Conservation (phyloP, 257 asterid species). For the Forsythia viridissima region DNA sequence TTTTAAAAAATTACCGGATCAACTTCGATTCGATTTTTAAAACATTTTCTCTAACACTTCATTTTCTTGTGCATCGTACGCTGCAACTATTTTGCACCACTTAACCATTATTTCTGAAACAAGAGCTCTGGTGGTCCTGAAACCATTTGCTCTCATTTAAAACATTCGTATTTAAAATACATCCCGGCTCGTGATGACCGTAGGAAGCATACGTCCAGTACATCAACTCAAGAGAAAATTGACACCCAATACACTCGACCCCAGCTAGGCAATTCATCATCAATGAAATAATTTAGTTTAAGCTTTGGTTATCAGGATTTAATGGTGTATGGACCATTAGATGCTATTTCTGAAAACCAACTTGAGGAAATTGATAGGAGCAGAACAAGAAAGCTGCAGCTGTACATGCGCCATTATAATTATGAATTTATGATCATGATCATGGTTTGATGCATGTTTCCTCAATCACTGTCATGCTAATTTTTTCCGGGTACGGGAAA, state of each 20-base stretch:
- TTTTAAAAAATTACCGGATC: too few species aligned
- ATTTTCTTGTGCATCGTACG: slow-evolving; percentile 2
- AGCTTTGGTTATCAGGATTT: neutral
- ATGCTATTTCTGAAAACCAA: neutral
- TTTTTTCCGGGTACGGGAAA: neutral
- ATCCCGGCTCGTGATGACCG: neutral
- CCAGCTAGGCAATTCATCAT: neutral
- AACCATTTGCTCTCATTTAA: slow-evolving; percentile 4
- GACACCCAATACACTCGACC: neutral
- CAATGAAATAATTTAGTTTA: neutral
- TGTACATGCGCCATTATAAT: neutral
- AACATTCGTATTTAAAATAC: neutral
- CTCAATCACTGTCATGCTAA: neutral
- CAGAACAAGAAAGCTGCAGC: neutral
- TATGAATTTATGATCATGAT: neutral
- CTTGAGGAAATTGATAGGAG: neutral
- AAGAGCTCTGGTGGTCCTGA: slow-evolving; percentile 24
- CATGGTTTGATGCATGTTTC: neutral
- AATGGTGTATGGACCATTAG: neutral
- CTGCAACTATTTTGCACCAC: neutral
- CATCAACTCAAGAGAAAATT: neutral
- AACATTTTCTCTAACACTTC: too few species aligned
- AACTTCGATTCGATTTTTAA: too few species aligned
- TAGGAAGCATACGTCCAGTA: neutral
- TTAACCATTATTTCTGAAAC: slow-evolving; percentile 4